Evolutionary conservation across 148 eudicot species (phyloP).

Genomic region (Fagopyrum tataricum): DNA sequence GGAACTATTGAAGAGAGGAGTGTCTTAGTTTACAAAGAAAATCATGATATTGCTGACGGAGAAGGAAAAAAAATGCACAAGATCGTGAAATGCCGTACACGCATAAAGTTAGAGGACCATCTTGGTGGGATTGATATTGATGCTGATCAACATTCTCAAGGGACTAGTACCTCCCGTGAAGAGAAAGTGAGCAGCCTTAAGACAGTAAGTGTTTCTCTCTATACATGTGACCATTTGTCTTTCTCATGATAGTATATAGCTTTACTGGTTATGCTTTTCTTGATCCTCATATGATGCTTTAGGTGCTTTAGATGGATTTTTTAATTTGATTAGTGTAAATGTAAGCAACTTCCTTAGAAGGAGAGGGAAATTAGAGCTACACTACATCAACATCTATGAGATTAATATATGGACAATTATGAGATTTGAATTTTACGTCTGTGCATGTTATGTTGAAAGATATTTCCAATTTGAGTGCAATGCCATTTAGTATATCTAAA

Average conservation of each 20-base stretch:
- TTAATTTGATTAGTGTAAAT: not conserved
- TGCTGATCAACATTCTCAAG: slow-evolving; percentile 83
- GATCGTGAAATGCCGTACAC: slow-evolving; percentile 64
- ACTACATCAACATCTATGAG: not conserved
- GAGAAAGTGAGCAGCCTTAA: slow-evolving; percentile 98
- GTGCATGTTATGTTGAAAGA: not conserved
- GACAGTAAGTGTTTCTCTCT: slow-evolving; percentile 54
- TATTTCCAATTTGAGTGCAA: not conserved
- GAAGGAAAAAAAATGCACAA: slow-evolving; percentile 61
- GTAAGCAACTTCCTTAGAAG: not conserved
- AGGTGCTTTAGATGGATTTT: not conserved
- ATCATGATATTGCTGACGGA: slow-evolving; percentile 41
- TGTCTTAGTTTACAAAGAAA: slow-evolving; percentile 39
- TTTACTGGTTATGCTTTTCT: not conserved
- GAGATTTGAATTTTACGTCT: not conserved
- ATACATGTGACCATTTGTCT: slow-evolving; percentile 13
- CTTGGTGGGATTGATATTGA: slow-evolving; percentile 81
- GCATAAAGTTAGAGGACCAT: slow-evolving; percentile 61
- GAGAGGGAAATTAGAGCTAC: not conserved
- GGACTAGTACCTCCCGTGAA: slow-evolving; percentile 71
- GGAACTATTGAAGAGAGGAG: slow-evolving; percentile 33
- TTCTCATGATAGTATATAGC: not conserved
- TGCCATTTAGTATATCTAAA: not conserved
- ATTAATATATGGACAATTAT: not conserved
- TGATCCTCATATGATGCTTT: not conserved